phyloP scores from a whole-genome alignment of 2,329 filamentous ascomycete species.

The Venturia carpophila region DNA sequence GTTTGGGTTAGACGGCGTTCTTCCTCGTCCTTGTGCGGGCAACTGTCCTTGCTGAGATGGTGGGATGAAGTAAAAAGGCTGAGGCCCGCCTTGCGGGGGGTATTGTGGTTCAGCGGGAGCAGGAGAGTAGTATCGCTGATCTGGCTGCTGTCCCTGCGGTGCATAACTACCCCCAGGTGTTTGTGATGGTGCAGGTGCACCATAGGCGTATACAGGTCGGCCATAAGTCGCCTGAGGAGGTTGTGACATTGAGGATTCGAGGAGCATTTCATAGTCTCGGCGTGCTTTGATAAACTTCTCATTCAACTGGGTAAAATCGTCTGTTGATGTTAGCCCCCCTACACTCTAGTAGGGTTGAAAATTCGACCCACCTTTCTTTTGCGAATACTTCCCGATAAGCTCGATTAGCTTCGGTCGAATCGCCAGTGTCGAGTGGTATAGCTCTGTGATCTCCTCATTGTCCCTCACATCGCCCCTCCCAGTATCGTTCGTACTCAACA shows the following conservation, averaged over 20 bases:
- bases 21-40: conserved; percentile 24
- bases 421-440: conserved; percentile 87
- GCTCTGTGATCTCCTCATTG: conserved; percentile 89
- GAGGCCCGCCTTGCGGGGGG: conserved; percentile 25
- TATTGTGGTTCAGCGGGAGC: conserved; percentile 24
- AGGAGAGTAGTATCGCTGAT: conserved; percentile 34
- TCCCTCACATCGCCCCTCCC: conserved; percentile 64
- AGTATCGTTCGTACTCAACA: conserved; percentile 70
- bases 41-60: conserved; percentile 24
- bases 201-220: conserved; percentile 37
- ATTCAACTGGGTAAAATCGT: conserved; percentile 96
- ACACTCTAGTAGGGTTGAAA: not conserved
- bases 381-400: conserved; percentile 96
- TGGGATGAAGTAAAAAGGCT: conserved; percentile 34
- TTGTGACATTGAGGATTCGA: conserved; percentile 94
- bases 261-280: conserved; percentile 88
- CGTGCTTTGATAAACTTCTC: conserved; percentile 99
- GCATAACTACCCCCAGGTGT: conserved; percentile 21
- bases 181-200: conserved; percentile 17
- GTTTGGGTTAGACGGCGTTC: conserved; percentile 28
- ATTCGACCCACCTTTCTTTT: conserved; percentile 73
- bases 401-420: conserved; percentile 97
- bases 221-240: conserved; percentile 74
- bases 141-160: conserved; percentile 30
- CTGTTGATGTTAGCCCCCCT: conserved; percentile 41